Conservation (phyloP, 2,329 filamentous ascomycete genomes). For the Fusarium oligoseptatum region DNA sequence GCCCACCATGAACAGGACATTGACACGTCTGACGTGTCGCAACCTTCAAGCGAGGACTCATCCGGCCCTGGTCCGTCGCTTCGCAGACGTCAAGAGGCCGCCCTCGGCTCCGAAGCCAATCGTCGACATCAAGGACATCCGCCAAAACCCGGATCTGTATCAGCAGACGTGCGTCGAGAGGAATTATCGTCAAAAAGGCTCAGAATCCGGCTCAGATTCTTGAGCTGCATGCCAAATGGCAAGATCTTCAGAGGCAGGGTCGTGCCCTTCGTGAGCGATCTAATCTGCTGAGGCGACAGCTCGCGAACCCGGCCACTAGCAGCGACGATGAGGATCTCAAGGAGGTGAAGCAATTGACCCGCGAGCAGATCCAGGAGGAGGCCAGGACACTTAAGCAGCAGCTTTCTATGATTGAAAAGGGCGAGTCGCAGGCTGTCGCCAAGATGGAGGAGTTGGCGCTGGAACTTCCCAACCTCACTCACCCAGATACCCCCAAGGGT, state of each 20-base stretch:
- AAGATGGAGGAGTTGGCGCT: slow-evolving; percentile 83
- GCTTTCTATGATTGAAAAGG: slow-evolving; percentile 70
- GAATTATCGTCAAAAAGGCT: slow-evolving; percentile 76
- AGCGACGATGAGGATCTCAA: slow-evolving; percentile 58
- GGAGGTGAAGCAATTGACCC: slow-evolving; percentile 54
- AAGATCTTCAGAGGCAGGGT: slow-evolving; percentile 70
- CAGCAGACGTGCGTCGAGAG: slow-evolving; percentile 85
- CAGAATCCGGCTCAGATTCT: slow-evolving; percentile 69
- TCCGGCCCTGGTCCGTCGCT: slow-evolving; percentile 32
- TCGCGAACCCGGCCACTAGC: slow-evolving; percentile 65
- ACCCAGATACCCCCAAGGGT: slow-evolving; percentile 79
- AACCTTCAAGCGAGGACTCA: slow-evolving; percentile 32
- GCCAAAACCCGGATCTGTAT: slow-evolving; percentile 84
- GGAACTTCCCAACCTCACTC: slow-evolving; percentile 89
- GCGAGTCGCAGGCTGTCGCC: slow-evolving; percentile 69
- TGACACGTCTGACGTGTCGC: slow-evolving; percentile 46
- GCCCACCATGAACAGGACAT: slow-evolving; percentile 49
- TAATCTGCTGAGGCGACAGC: slow-evolving; percentile 70
- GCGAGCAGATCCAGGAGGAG: slow-evolving; percentile 70
- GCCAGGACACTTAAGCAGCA: slow-evolving; percentile 74
- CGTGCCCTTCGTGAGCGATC: slow-evolving; percentile 74
- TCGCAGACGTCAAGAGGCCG: slow-evolving; percentile 62
- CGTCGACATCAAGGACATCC: slow-evolving; percentile 91
- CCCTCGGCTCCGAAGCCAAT: slow-evolving; percentile 82
- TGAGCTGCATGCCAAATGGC: slow-evolving; percentile 68